A percentile compares a stretch with the other conserved stretches of the same genome.
Evolutionary conservation across 305 asterid species (phyloP).

Genomic region (Withania somnifera): DNA sequence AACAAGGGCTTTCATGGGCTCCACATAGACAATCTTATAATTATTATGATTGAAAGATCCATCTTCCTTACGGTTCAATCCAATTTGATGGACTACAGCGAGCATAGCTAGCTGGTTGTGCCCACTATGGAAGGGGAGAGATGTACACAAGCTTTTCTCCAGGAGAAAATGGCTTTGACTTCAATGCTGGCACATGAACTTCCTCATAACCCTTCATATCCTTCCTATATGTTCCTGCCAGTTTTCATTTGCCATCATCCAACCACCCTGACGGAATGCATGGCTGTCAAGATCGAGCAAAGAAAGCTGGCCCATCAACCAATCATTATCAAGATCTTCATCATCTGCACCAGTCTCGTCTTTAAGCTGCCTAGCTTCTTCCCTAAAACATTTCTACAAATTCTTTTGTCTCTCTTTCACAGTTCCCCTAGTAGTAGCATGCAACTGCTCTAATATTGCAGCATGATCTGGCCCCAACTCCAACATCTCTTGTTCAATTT

Average conservation of each 20-base stretch:
- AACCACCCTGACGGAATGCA: conserved; percentile 69
- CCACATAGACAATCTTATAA: conserved; percentile 91
- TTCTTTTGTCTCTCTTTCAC: conserved; percentile 85
- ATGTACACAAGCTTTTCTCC: conserved; percentile 56
- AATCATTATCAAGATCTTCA: conserved; percentile 67
- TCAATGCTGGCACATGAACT: conserved; percentile 86
- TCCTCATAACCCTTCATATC: conserved; percentile 79
- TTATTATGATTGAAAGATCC: conserved; percentile 55
- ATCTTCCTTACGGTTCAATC: conserved; percentile 58
- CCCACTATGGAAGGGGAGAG: conserved; percentile 82
- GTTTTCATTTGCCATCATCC: conserved; percentile 63
- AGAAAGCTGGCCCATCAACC: conserved; percentile 73
- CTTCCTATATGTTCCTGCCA: conserved; percentile 59
- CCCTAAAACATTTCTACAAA: conserved; percentile 84
- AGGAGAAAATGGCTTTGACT: conserved; percentile 56
- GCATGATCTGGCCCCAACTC: conserved; percentile 51
- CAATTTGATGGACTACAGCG: conserved; percentile 81
- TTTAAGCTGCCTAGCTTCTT: conserved; percentile 80
- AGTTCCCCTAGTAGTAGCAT: conserved; percentile 88
- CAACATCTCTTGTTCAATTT: conserved; percentile 85
- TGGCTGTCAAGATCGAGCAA: conserved; percentile 78
- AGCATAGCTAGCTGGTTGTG: conserved; percentile 96
- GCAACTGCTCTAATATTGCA: conserved; percentile 83
- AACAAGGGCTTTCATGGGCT: conserved; percentile 94
- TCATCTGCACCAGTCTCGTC: conserved; percentile 59